Evolutionary conservation across 2,329 filamentous ascomycete species (phyloP).

Genomic region (Penicillium expansum): DNA sequence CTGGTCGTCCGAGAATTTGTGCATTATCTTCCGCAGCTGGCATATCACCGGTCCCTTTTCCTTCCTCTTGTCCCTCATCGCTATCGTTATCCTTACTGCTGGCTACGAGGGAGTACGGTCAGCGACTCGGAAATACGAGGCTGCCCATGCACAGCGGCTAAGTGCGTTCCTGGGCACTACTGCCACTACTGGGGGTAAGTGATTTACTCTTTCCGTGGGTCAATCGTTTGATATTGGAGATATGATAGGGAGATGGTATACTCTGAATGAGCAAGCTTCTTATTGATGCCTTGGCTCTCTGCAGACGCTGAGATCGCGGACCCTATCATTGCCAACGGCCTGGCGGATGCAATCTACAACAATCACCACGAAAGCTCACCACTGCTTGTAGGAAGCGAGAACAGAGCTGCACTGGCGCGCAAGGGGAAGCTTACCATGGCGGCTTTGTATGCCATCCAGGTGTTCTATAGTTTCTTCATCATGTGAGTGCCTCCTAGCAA

Average conservation of each 20-base stretch:
- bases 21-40: slow-evolving; percentile 93
- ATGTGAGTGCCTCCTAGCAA: slow-evolving; percentile 66
- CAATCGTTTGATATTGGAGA: neutral
- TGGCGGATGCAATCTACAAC: slow-evolving; percentile 18
- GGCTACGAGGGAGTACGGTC: slow-evolving; percentile 89
- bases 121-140: slow-evolving; percentile 72
- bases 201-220: slow-evolving; percentile 5
- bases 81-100: slow-evolving; percentile 78
- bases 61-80: slow-evolving; percentile 77
- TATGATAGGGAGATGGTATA: slow-evolving; percentile 12
- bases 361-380: slow-evolving; percentile 62
- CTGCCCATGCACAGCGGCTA: slow-evolving; percentile 49
- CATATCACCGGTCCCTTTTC: slow-evolving; percentile 71
- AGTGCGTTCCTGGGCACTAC: slow-evolving; percentile 44
- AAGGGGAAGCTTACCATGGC: slow-evolving; percentile 77
- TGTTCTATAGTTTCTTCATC: slow-evolving; percentile 98
- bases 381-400: slow-evolving; percentile 69
- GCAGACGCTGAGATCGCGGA: slow-evolving; percentile 38
- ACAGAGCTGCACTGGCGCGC: slow-evolving; percentile 59
- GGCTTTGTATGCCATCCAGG: slow-evolving; percentile 82
- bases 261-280: slow-evolving; percentile 25
- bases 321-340: slow-evolving; percentile 27
- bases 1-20: slow-evolving; percentile 89
- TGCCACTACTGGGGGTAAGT: slow-evolving; percentile 34
- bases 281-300: slow-evolving; percentile 27